Base-by-base conservation (phyloP, 1,284 basidiomycete genomes). In the Phenoliferia sp. region DNA sequence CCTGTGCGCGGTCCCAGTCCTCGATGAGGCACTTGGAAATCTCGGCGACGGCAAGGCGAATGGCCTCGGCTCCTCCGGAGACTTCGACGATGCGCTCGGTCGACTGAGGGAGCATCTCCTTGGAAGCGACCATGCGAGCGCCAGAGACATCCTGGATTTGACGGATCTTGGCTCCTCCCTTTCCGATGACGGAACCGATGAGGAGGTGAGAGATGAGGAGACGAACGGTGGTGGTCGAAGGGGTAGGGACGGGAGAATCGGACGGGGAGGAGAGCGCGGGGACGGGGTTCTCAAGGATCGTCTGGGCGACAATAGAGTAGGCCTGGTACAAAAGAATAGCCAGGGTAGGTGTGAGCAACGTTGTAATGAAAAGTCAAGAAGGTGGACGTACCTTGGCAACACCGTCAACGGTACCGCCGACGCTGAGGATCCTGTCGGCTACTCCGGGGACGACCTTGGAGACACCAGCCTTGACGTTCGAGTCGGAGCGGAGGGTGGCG, bases 131-230 rank as follows among this genome's bases (percentile, higher is more conserved):
- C 73, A 99, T 83, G 69, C 94, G 84, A 16, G 96, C 95, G 36
- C 95, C 95, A 71, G 91, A 94, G n/a, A 94, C 94, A 77, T 99
- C 96, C 79, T 99, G 96, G 76, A 99, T 99, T 81, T 99, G 96
- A 82, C 98, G 98, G 80, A 99, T 99, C 81, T 99, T 99, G 64
- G 90, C 88, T 39, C 96, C 96, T 72, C 90, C 90, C 80, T 96
- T 97, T 70, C 96, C 96, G 76, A 99, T 99, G 68, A 99, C 93
- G 54, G 92, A 95, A 35, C 96, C 96, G 95, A 99, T 99, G 69
- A 95, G 88, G 26, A 94, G 95, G 82, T 99, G 97, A 73, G 96
- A 95, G 66, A 99, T 96, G 87, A 99, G 97, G 70, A 79, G 79
- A 80, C 98, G 96, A 84, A 99, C 97, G 44, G 96, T 98, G 63